A percentile compares a stretch with the other conserved stretches of the same genome.
Conservation (phyloP, 2,329 filamentous ascomycete species). For the Eurotiales sp. region DNA sequence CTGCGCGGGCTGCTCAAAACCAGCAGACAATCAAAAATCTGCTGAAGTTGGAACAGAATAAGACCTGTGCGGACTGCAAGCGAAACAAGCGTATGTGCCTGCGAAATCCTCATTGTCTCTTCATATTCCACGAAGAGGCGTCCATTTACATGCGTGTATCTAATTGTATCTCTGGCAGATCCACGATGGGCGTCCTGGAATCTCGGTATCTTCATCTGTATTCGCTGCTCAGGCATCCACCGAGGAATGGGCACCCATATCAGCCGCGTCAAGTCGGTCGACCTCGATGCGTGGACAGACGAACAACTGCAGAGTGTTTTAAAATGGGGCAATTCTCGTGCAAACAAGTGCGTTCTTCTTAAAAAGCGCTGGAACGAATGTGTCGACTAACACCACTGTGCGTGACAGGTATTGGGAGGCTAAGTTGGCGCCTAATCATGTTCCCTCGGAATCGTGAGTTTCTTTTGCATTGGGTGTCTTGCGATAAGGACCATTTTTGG, state of each 20-base stretch:
- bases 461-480: neutral
- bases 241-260: conserved; percentile 99
- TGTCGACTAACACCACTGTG: conserved; percentile 6
- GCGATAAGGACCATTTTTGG: neutral
- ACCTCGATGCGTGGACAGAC: conserved; percentile 97
- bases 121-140: too few relatives aligned
- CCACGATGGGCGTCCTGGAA: conserved; percentile 99
- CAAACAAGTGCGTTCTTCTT: conserved; percentile 70
- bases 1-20: conserved; percentile 89
- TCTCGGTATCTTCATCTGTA: conserved; percentile 93
- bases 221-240: conserved; percentile 97
- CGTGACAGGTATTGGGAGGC: conserved; percentile 75
- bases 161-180: conserved; percentile 52
- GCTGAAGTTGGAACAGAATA: conserved; percentile 91
- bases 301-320: conserved; percentile 93
- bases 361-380: neutral
- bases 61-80: conserved; percentile 97
- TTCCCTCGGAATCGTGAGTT: conserved; percentile 76
- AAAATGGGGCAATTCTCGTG: conserved; percentile 91
- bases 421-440: conserved; percentile 84
- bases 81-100: conserved; percentile 80
- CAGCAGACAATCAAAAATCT: conserved; percentile 90
- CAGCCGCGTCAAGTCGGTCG: conserved; percentile 94
- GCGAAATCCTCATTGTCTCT: too few relatives aligned
- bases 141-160: neutral